Percentiles rank a stretch among this genome's conserved stretches.
phyloP scores from a whole-genome alignment of 768 basidiomycete genomes.

The Hebeloma cylindrosporum region DNA sequence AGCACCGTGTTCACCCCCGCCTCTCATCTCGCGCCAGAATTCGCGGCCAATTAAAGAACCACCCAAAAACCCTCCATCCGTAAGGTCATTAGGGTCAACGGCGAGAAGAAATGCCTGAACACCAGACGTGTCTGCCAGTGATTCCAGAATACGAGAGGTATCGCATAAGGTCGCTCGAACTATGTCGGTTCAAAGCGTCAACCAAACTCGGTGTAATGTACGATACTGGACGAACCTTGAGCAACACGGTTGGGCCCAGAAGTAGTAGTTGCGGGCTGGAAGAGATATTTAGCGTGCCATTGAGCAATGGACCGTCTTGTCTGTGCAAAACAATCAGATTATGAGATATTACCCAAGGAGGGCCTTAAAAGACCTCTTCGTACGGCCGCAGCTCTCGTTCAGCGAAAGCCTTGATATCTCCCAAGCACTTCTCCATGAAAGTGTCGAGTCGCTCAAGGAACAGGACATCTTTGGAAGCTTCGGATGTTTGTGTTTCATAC shows the following conservation, averaged over 20 bases:
- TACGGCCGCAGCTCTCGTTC: conserved; percentile 56
- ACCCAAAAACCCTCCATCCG: conserved; percentile 60
- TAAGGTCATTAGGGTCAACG: conserved; percentile 48
- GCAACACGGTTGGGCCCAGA: conserved; percentile 2
- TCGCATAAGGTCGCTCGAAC: conserved; percentile 48
- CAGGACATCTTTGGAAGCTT: conserved; percentile 43
- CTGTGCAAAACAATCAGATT: conserved; percentile 32
- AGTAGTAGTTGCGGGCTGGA: conserved; percentile 28
- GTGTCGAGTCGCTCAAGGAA: conserved; percentile 65
- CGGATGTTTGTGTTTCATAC: conserved; percentile 26
- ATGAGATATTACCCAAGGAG: conserved; percentile 17
- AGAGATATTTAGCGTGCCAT: conserved; percentile 61
- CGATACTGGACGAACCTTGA: conserved; percentile 10
- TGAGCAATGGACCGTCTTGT: conserved; percentile 58
- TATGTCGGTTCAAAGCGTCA: conserved; percentile 21
- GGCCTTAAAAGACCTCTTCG: conserved; percentile 50
- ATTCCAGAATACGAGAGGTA: conserved; percentile 54
- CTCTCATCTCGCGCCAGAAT: conserved; percentile 62
- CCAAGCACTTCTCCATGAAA: conserved; percentile 57
- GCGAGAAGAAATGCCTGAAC: conserved; percentile 64
- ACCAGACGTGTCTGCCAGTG: conserved; percentile 47
- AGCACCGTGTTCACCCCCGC: conserved; percentile 59
- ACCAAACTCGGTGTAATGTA: not conserved
- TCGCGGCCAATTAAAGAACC: conserved; percentile 61
- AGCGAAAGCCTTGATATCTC: conserved; percentile 60